Evolutionary conservation across 768 basidiomycete species (phyloP).

Genomic region (Mycena vulgaris): DNA sequence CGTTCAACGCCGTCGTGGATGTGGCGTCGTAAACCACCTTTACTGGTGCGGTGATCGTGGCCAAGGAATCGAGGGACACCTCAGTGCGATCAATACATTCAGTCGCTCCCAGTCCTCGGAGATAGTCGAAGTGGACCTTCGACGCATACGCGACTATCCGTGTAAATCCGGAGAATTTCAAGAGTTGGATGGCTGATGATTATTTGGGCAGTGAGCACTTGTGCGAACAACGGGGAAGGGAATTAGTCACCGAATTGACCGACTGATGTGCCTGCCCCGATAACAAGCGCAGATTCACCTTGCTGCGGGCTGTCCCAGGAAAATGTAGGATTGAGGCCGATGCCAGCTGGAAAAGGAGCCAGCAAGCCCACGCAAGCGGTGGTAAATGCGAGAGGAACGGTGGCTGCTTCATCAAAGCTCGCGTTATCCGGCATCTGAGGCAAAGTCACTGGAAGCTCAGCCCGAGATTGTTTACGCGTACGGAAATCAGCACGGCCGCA

Average conservation of each 20-base stretch:
- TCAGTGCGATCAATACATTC: slow-evolving; percentile 48
- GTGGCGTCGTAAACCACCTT: slow-evolving; percentile 12
- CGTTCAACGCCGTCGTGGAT: neutral
- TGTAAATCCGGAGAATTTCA: slow-evolving; percentile 51
- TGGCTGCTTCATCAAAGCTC: slow-evolving; percentile 19
- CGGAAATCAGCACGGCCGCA: slow-evolving; percentile 7
- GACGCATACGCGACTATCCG: slow-evolving; percentile 52
- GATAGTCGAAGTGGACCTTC: slow-evolving; percentile 52
- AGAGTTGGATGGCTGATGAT: slow-evolving; percentile 8
- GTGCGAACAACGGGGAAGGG: slow-evolving; percentile 4
- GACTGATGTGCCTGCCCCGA: slow-evolving; percentile 22
- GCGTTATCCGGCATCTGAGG: neutral
- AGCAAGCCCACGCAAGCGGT: slow-evolving; percentile 31
- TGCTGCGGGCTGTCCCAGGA: slow-evolving; percentile 28
- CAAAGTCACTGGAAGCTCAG: neutral
- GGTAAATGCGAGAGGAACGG: slow-evolving; percentile 27
- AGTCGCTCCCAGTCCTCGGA: slow-evolving; percentile 52
- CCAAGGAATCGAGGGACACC: neutral
- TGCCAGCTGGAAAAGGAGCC: slow-evolving; percentile 18
- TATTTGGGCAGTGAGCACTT: neutral
- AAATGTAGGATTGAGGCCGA: slow-evolving; percentile 23
- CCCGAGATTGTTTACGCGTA: neutral
- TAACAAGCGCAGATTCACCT: slow-evolving; percentile 35
- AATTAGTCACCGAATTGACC: slow-evolving; percentile 43
- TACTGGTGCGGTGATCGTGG: neutral